Conservation (phyloP, 305 asterid genomes). For the Fraxinus velutina region DNA sequence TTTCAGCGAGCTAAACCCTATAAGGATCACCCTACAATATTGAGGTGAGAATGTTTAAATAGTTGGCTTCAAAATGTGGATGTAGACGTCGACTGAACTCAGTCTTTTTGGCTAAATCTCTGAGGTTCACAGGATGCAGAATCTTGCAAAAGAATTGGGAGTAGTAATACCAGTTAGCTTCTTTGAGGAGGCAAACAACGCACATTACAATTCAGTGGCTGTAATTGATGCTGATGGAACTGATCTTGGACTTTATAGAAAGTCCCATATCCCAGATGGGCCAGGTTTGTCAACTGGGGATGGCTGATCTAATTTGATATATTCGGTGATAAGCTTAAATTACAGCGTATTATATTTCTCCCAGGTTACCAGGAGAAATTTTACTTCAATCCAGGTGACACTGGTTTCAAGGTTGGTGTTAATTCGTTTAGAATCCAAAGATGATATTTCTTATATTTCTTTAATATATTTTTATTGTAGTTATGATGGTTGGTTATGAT, state of each 20-base stretch:
- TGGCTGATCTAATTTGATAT: slow-evolving; percentile 4
- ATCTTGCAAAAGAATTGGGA: slow-evolving; percentile 85
- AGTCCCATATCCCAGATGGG: slow-evolving; percentile 96
- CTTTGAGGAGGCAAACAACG: slow-evolving; percentile 94
- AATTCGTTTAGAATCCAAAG: neutral
- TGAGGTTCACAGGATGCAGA: slow-evolving; percentile 67
- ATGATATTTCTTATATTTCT: neutral
- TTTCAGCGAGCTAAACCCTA: slow-evolving; percentile 81
- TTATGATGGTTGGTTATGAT: slow-evolving; percentile 19
- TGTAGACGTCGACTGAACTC: neutral
- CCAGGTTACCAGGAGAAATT: slow-evolving; percentile 97
- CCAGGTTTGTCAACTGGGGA: slow-evolving; percentile 57
- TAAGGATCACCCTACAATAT: slow-evolving; percentile 75
- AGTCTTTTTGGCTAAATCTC: slow-evolving; percentile 5
- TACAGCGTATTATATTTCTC: slow-evolving; percentile 19
- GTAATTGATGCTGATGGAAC: slow-evolving; percentile 95
- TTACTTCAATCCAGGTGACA: slow-evolving; percentile 97
- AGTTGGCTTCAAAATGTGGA: slow-evolving; percentile 13
- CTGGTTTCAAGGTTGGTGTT: slow-evolving; percentile 82
- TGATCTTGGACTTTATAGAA: slow-evolving; percentile 87
- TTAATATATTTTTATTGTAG: slow-evolving; percentile 10
- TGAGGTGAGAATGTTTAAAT: slow-evolving; percentile 42
- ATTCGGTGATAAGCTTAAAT: slow-evolving; percentile 5
- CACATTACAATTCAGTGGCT: slow-evolving; percentile 85
- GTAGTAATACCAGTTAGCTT: slow-evolving; percentile 94